Base-by-base conservation (phyloP, 768 basidiomycete genomes). In the Phlegmacium glaucopus region DNA sequence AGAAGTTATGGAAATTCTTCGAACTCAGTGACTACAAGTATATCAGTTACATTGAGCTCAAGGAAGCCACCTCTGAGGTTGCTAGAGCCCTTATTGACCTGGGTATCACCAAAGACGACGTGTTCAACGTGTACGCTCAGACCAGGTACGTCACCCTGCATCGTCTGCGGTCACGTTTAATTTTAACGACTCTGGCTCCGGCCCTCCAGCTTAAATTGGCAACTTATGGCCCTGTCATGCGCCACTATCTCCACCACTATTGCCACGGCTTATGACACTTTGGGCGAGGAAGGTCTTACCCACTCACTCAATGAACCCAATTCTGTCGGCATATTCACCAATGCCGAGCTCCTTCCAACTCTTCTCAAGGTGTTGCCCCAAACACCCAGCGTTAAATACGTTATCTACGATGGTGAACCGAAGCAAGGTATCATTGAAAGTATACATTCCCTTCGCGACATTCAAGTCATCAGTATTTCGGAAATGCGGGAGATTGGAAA, bases 1-100 rank as follows among this genome's bases (percentile, higher is more conserved):
- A 72, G 65, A 99, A 99, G 80, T 90, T 77, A 47, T 99, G 95
- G 95, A 91, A 87, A 62, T 98, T 87, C 69, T 99, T 91, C 68
- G 79, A 94, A 66, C 78, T 98, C 48, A 87, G 86, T 66, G 87
- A 87, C 51, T 97, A 87, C 78, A 80, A 90, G 68, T 97, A 84
- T 65, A 68, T 87, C 59, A 80, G 66, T 44, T 97, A 81, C 65
- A 56, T 85, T 52, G 80, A 92, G 55, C 74, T 94, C 50, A 75
- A 83, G 59, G 78, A 82, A 22, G 68, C 72, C 4, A 78, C 87
- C 4, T 71, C 72, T 3, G 80, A 85, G 57, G 69, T 92, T 39
- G 87, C 82, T 1, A 74, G 84, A 10, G 93, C 82, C 8, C 67
- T 96, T 45, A 61, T 89, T 39, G 78, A 87, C 54, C 68, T 94